A percentile compares a stretch with the other conserved stretches of the same genome.
Conservation (phyloP, 331 rosid species). For the Spiraea crenata region DNA sequence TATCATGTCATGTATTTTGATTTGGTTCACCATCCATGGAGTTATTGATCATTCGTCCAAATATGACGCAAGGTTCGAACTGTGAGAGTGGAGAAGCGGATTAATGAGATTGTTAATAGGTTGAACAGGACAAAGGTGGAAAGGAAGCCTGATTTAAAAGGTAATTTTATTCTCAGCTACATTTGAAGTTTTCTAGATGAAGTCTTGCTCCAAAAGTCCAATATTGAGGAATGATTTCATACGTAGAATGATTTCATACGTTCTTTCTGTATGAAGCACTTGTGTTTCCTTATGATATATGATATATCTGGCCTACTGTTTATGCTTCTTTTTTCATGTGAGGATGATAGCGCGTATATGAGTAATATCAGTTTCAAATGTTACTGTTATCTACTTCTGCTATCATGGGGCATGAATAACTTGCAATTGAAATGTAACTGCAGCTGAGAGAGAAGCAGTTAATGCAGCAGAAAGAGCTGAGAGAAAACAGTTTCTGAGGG, state of each 20-base stretch:
- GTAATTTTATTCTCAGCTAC: conserved; percentile 35
- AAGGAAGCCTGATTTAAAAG: conserved; percentile 92
- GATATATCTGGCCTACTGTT: not conserved
- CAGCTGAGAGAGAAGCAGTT: conserved; percentile 94
- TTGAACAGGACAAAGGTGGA: conserved; percentile 92
- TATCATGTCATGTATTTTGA: not conserved
- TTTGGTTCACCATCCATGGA: conserved; percentile 20
- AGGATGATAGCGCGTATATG: conserved; percentile 5
- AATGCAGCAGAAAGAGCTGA: conserved; percentile 94
- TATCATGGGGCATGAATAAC: not conserved
- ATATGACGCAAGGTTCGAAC: conserved; percentile 68
- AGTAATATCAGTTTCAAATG: conserved; percentile 14
- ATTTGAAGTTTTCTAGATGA: not conserved
- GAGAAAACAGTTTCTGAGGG: conserved; percentile 77
- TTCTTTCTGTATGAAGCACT: not conserved
- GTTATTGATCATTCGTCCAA: conserved; percentile 17
- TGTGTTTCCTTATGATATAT: not conserved
- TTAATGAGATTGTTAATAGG: conserved; percentile 84
- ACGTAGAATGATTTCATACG: conserved; percentile 5
- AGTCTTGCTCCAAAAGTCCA: not conserved
- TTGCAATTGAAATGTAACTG: conserved; percentile 15
- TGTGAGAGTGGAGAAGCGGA: conserved; percentile 88
- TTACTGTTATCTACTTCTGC: conserved; percentile 4
- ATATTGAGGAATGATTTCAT: not conserved
- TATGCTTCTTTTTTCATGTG: not conserved